These are phyloP conservation scores for Colletotrichum truncatum DNA, from an alignment of 2,329 filamentous ascomycete genomes.

Conservation along the genomic window DNA sequence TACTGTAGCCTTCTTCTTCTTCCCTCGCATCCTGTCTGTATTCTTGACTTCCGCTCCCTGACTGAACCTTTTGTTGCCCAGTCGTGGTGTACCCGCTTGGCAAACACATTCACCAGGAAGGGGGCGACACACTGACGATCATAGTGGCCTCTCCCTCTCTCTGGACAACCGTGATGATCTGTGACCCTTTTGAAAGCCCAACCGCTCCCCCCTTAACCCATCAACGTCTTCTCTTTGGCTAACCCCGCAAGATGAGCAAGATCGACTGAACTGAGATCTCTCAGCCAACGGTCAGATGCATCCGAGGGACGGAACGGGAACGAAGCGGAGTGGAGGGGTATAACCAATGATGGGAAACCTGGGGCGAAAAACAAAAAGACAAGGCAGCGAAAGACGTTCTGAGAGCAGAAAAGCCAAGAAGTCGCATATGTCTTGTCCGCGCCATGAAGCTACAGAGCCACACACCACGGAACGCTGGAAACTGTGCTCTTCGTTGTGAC, in stretches of 20 bases:
- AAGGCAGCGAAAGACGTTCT: no score
- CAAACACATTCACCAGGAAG: background rate
- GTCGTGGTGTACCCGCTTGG: no score
- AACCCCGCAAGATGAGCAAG: slow-evolving; percentile 24
- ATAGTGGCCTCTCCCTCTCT: background rate
- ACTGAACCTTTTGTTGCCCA: background rate
- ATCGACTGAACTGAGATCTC: slow-evolving; percentile 20
- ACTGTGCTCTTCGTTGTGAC: background rate
- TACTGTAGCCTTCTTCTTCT: background rate
- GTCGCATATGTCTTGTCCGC: slow-evolving; percentile 14
- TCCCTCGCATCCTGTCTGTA: background rate
- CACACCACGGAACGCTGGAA: background rate
- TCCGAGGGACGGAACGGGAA: slow-evolving; percentile 10
- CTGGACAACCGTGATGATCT: background rate
- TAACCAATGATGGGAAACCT: background rate
- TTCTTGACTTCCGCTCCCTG: background rate
- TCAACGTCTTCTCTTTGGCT: background rate
- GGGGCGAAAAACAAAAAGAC: slow-evolving; percentile 6
- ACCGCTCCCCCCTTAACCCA: background rate
- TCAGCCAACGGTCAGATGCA: slow-evolving; percentile 22
- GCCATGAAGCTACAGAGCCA: slow-evolving; percentile 3
- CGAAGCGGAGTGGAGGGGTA: background rate
- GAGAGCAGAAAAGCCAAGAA: slow-evolving; percentile 8
- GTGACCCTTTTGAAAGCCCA: background rate
- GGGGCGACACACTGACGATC: slow-evolving; percentile 1